These are phyloP conservation scores for Cutaneotrichosporon sp. DNA, from an alignment of 1,284 basidiomycete species.

Conservation along the genomic window DNA sequence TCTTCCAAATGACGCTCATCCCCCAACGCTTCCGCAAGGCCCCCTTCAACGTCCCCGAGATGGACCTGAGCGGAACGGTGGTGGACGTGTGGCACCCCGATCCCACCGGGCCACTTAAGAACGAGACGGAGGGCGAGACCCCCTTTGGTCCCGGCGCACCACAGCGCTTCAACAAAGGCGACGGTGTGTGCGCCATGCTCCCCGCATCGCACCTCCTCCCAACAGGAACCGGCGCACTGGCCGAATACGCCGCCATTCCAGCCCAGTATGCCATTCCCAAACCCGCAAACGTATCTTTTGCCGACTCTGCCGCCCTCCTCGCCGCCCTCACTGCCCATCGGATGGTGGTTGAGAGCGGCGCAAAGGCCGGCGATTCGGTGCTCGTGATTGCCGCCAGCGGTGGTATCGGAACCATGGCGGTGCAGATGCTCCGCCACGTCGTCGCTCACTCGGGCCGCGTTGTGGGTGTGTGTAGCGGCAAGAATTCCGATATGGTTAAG, in stretches of 20 bases:
- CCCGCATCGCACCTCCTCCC: constrained; percentile 5
- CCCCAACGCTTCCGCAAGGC: constrained; percentile 2
- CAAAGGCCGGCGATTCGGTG: constrained; percentile 14
- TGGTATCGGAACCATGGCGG: constrained; percentile 63
- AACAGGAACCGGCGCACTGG: constrained; percentile 19
- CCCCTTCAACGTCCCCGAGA: constrained; percentile 9
- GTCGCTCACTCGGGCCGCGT: constrained; percentile 63
- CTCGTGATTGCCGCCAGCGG: constrained; percentile 33
- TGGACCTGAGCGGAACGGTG: constrained; percentile 21
- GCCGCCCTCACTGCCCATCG: constrained; percentile 18
- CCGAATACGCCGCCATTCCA: constrained; percentile 13
- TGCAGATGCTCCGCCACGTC: constrained; percentile 56
- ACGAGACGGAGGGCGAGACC: neutral
- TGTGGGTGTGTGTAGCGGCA: constrained; percentile 59
- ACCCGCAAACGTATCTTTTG: neutral
- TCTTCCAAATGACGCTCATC: constrained; percentile 18
- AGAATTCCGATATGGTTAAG: constrained; percentile 57
- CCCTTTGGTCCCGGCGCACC: neutral
- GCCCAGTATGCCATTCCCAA: constrained; percentile 14
- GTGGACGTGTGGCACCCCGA: constrained; percentile 17
- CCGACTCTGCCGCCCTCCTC: constrained; percentile 2
- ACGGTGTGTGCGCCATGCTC: constrained; percentile 17
- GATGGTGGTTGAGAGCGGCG: constrained; percentile 9
- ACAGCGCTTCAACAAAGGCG: constrained; percentile 15
- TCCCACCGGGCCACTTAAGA: neutral